Base-by-base conservation (phyloP, 768 basidiomycete species). In the Crassisporium funariophilum region DNA sequence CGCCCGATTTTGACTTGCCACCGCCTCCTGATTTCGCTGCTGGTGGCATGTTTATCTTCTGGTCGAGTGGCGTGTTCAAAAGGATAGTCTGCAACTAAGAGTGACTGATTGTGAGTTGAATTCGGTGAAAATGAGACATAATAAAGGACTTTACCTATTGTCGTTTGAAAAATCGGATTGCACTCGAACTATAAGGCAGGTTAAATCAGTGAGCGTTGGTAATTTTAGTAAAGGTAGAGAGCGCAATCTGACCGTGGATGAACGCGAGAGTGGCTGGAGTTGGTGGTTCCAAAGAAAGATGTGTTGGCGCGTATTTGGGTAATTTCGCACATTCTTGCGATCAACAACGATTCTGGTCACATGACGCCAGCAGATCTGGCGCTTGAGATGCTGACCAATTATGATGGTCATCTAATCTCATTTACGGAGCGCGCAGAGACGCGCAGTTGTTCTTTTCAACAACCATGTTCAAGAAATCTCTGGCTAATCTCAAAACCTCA, bases 391-490 rank as follows among this genome's bases (percentile, higher is more conserved):
- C 29, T 31, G 29, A 31, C 29, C n/a, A 31, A 31, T 5, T n/a
- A 29, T 31, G 29, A 31, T 31, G 2, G 29, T n/a, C 10, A 31
- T 31, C 29, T 31, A 31, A 31, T 31, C 29, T 29, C n/a, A n/a
- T n/a, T n/a, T n/a, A n/a, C n/a, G n/a, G n/a, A 31, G 3, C 2
- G 29, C 5, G 3, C 2, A 31, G 29, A 10, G 29, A 10, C 5
- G 27, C n/a, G 10, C 29, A 31, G n/a, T 10, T 31, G n/a, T n/a
- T n/a, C n/a, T n/a, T n/a, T n/a, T n/a, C 5, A 31, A 31, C 46
- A 21, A 35, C 24, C 50, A 88, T 89, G 88, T 91, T 91, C 78
- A 90, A 91, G 63, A 91, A 88, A 66, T 81, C 86, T 8, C 61
- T 84, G 5, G 72, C 77, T 40, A 80, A 79, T 48, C 57, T 82